These are phyloP conservation scores for Apiotrichum akiyoshidainum DNA, from an alignment of 1,284 basidiomycete species.

Conservation along the genomic window DNA sequence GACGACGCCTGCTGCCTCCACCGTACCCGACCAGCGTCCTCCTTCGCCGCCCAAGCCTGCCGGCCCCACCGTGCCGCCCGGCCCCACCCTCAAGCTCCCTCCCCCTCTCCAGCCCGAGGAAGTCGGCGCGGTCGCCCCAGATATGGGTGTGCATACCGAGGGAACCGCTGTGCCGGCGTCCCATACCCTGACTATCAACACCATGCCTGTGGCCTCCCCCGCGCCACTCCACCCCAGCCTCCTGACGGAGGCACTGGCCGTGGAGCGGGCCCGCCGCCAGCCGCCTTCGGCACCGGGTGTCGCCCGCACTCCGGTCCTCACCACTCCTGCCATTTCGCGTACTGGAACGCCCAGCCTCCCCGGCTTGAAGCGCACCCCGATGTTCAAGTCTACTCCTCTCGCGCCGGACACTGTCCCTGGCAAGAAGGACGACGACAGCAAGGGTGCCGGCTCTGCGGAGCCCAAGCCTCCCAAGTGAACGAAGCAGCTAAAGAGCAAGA, in stretches of 20 bases:
- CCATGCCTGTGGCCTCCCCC: too few species aligned
- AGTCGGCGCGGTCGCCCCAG: too few species aligned
- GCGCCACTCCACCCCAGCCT: background rate
- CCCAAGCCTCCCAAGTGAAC: too few species aligned
- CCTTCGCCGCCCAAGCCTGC: background rate
- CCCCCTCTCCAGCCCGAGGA: too few species aligned
- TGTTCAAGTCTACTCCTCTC: background rate
- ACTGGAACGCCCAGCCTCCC: background rate
- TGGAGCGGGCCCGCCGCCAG: conserved; percentile 25
- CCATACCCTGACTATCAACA: too few species aligned
- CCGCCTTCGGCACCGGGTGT: background rate
- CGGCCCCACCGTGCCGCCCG: background rate
- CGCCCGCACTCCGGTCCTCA: background rate
- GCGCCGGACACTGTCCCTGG: background rate
- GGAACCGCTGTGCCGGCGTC: too few species aligned
- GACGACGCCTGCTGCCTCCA: background rate
- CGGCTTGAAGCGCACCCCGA: background rate
- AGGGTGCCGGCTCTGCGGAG: background rate
- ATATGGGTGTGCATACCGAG: too few species aligned
- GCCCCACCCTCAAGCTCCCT: too few species aligned
- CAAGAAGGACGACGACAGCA: background rate
- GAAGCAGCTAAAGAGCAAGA: too few species aligned
- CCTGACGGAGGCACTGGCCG: conserved; percentile 28
- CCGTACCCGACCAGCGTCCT: background rate
- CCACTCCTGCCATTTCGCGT: background rate